These are phyloP conservation scores for Aspergillus puulaauensis DNA, from an alignment of 2,329 filamentous ascomycete species.

Conservation along the genomic window DNA sequence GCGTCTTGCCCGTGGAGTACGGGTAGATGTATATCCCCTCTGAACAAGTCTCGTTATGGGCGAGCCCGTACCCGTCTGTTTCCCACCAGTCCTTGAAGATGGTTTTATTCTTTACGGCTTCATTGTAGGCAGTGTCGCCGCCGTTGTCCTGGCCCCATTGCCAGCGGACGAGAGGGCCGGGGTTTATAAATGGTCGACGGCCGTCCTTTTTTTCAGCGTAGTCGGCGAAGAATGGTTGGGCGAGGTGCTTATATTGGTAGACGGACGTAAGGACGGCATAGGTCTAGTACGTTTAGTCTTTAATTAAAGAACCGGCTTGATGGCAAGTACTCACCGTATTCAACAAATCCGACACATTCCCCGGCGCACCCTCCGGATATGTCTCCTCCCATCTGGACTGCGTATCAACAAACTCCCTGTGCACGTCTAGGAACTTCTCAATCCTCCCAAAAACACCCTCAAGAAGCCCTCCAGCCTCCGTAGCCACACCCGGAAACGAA, in stretches of 20 bases:
- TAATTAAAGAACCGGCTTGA: not conserved
- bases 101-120: constrained; percentile 33
- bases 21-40: not conserved
- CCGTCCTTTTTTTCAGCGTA: constrained; percentile 24
- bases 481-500: not conserved
- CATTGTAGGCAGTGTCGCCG: constrained; percentile 18
- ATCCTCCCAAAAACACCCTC: not conserved
- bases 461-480: not conserved
- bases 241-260: constrained; percentile 19
- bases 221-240: constrained; percentile 26
- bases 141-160: constrained; percentile 17
- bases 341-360: not conserved
- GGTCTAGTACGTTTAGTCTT: constrained; percentile 10
- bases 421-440: not conserved
- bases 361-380: not conserved
- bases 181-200: constrained; percentile 29
- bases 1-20: not conserved
- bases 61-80: not conserved
- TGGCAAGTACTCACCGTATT: not conserved
- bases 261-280: constrained; percentile 21
- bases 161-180: constrained; percentile 27
- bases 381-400: not conserved
- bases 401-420: not conserved
- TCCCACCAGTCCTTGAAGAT: constrained; percentile 19
- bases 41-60: not conserved